A percentile compares a stretch with the other conserved stretches of the same genome.
Conservation (phyloP, 768 basidiomycete species). For the Lentinula edodes region DNA sequence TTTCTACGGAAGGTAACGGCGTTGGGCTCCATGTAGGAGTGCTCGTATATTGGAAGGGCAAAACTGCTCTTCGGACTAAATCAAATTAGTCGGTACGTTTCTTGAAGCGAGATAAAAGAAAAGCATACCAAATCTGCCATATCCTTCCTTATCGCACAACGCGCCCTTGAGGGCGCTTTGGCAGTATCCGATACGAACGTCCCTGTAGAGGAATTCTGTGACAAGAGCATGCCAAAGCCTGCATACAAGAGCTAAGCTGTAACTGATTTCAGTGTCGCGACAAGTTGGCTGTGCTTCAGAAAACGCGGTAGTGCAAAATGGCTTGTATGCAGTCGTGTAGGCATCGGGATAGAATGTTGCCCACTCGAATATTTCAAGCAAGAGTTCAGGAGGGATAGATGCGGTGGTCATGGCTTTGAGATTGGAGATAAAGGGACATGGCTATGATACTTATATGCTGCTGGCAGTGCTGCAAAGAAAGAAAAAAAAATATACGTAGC, state of each 20-base stretch:
- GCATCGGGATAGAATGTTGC: slow-evolving; percentile 26
- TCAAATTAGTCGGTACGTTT: background rate
- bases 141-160: slow-evolving; percentile 22
- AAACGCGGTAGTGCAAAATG: slow-evolving; percentile 35
- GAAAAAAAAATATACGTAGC: background rate
- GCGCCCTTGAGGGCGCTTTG: slow-evolving; percentile 23
- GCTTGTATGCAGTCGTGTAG: slow-evolving; percentile 29
- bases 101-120: background rate
- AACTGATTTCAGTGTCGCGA: slow-evolving; percentile 27
- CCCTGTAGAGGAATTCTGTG: slow-evolving; percentile 45
- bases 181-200: slow-evolving; percentile 37
- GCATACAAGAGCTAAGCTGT: slow-evolving; percentile 48
- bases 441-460: background rate
- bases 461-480: background rate
- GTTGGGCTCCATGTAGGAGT: slow-evolving; percentile 24
- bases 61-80: slow-evolving; percentile 50
- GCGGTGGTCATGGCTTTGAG: background rate
- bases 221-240: slow-evolving; percentile 48
- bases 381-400: slow-evolving; percentile 46
- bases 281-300: slow-evolving; percentile 19
- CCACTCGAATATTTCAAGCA: slow-evolving; percentile 46
- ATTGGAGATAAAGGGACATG: background rate
- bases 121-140: slow-evolving; percentile 15
- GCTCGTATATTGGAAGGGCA: slow-evolving; percentile 52
- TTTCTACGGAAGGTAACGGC: slow-evolving; percentile 33